These are phyloP conservation scores for Leptographium flavum DNA, from an alignment of 2,329 filamentous ascomycete species.

Conservation along the genomic window DNA sequence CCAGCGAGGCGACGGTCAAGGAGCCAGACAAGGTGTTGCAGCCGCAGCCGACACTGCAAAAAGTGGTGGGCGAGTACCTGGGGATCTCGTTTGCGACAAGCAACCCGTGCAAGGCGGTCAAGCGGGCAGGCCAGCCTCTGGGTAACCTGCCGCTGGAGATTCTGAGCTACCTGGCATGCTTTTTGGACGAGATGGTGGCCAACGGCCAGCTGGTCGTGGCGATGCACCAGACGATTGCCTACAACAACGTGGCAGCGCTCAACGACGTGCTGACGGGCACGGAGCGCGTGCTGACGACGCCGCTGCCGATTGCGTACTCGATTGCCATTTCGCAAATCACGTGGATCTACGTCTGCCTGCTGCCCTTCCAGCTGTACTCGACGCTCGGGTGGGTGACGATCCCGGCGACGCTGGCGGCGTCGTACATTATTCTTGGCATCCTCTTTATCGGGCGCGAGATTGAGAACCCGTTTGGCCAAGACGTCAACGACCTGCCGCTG, in stretches of 20 bases:
- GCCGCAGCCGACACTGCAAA: conserved; percentile 24
- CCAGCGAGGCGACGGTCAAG: conserved; percentile 27
- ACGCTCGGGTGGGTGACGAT: conserved; percentile 55
- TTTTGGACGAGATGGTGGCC: conserved; percentile 40
- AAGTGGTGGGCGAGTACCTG: conserved; percentile 46
- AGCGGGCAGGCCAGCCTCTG: conserved; percentile 49
- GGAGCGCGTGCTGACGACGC: conserved; percentile 61
- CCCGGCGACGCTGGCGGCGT: conserved; percentile 48
- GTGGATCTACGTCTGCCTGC: conserved; percentile 57
- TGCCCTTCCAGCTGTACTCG: conserved; percentile 56
- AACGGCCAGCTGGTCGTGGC: conserved; percentile 31
- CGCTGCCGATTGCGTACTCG: conserved; percentile 55
- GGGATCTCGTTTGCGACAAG: conserved; percentile 53
- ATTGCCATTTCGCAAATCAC: conserved; percentile 67
- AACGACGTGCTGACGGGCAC: conserved; percentile 53
- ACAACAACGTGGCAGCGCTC: conserved; percentile 35
- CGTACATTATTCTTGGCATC: conserved; percentile 60
- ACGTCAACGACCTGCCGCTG: conserved; percentile 53
- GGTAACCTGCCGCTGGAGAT: conserved; percentile 63
- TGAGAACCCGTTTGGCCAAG: conserved; percentile 55
- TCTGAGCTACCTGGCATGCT: conserved; percentile 48
- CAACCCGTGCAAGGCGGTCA: conserved; percentile 56
- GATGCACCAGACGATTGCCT: conserved; percentile 36
- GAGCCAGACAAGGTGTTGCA: conserved; percentile 22
- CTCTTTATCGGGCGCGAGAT: conserved; percentile 54